phyloP scores from a whole-genome alignment of 2,329 filamentous ascomycete genomes.

The Fusarium compactum region DNA sequence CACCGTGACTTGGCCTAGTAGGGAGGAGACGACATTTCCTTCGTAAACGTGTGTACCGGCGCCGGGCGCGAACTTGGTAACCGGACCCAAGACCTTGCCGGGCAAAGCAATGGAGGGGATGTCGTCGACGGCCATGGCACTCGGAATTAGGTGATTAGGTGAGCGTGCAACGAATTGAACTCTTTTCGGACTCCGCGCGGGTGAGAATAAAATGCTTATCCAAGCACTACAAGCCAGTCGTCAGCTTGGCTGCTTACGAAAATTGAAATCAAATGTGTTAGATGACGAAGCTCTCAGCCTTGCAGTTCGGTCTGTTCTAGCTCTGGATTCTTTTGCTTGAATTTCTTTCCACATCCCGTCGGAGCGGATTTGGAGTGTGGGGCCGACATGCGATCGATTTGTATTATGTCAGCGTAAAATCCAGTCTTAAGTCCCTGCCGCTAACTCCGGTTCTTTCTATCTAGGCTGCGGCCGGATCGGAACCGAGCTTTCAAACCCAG shows the following conservation, averaged over 20 bases:
- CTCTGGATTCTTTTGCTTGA: constrained; percentile 12
- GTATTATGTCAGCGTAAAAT: constrained; percentile 35
- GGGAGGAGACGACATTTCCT: constrained; percentile 81
- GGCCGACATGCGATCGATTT: constrained; percentile 21
- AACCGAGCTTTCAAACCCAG: constrained; percentile 27
- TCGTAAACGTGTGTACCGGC: constrained; percentile 86
- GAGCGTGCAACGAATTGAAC: constrained; percentile 13
- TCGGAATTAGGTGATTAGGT: constrained; percentile 24
- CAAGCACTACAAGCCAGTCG: constrained; percentile 14
- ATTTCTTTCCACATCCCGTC: constrained; percentile 32
- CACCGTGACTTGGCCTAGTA: constrained; percentile 77
- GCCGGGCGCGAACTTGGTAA: constrained; percentile 76
- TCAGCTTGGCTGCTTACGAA: constrained; percentile 14
- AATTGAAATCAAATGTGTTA: constrained; percentile 5
- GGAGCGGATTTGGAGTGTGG: constrained; percentile 25
- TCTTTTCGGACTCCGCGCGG: constrained; percentile 15
- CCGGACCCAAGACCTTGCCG: constrained; percentile 81
- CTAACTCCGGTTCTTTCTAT: constrained; percentile 41
- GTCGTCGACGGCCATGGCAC: constrained; percentile 50
- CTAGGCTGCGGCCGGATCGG: constrained; percentile 35
- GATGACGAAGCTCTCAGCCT: constrained; percentile 36
- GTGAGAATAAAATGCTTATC: constrained; percentile 12
- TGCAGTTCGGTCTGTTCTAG: constrained; percentile 9
- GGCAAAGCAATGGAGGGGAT: constrained; percentile 76
- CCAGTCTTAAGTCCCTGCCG: constrained; percentile 46